phyloP scores from a whole-genome alignment of 1,284 basidiomycete species.

The Rhodotorula sp. region DNA sequence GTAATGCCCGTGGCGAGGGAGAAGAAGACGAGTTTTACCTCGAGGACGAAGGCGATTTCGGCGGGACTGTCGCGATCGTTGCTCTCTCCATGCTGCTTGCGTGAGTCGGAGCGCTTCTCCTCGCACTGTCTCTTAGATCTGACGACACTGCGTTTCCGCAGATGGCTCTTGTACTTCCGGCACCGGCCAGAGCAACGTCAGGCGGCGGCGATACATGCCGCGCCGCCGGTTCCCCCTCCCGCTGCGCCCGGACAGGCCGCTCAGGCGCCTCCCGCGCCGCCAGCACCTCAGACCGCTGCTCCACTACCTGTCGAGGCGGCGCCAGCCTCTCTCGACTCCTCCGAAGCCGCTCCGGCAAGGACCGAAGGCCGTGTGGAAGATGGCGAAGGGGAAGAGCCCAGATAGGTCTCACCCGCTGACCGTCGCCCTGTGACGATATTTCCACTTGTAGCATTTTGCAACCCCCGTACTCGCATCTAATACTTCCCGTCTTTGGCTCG shows the following conservation, averaged over 20 bases:
- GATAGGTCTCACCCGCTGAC: no score
- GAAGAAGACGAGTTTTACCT: conserved; percentile 39
- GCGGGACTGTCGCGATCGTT: conserved; percentile 44
- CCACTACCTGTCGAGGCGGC: no score
- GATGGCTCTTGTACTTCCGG: conserved; percentile 44
- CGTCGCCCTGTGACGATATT: no score
- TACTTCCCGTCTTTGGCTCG: no score
- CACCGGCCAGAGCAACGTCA: conserved; percentile 28
- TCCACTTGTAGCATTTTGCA: no score
- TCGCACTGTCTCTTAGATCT: not conserved
- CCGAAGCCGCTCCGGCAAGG: no score
- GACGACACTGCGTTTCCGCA: not conserved
- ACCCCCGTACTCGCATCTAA: no score
- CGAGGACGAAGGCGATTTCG: conserved; percentile 42
- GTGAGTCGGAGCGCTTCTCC: conserved; percentile 18
- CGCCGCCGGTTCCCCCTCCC: conserved; percentile 8
- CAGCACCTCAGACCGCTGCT: no score
- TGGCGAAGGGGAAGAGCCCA: no score
- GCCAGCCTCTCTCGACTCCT: no score
- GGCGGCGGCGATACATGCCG: not conserved
- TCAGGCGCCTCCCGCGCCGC: not conserved
- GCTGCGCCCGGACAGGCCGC: conserved; percentile 11
- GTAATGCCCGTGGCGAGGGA: conserved; percentile 13
- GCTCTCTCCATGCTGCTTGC: conserved; percentile 42
- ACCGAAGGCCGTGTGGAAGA: no score